Evolutionary conservation across 257 asterid genomes (phyloP), one percentile per base, ranked within the genome.

Genomic region (Nicotiana attenuata): DNA sequence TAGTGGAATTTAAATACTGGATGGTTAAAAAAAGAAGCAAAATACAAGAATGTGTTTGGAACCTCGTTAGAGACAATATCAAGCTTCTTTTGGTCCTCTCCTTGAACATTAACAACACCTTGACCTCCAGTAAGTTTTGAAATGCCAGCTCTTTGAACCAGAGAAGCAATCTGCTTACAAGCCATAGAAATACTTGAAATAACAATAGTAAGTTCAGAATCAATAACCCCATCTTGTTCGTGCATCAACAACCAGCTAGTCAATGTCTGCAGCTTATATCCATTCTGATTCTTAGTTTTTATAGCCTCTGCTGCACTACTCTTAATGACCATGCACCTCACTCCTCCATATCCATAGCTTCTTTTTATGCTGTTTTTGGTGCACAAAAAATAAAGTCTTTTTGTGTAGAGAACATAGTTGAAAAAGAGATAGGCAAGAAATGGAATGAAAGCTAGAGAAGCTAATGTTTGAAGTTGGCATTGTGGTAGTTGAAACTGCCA

Each of bases 21-120:
- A n/a, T 3, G 31, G 11, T 38, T n/a, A 7, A 11, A 13, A 20
- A 10, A 57, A n/a, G n/a, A n/a, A 15, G 45, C 10, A 26, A 26
- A 26, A 26, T 28, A 56, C 1, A 3, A 14, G 16, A 7, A 15
- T n/a, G 81, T 6, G 1, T 28, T n/a, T 5, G 13, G 20, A 52
- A 91, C 93, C 94, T 90, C 93, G 29, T 92, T 92, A 78, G 97
- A 92, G 41, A 92, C 90, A 65, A 96, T 95, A 61, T 96, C 99
- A 16, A 94, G 97, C 84, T 96, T 96, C 92, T 94, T 96, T 88
- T 94, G 99, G 84, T 94, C 99, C 89, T 96, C 98, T 11, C 98
- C 99, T 81, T 96, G 98, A 4, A 92, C 67, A 81, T 93, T 96
- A 84, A 94, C 93, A 53, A 96, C 93, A 5, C 97, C 99, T 69